A percentile compares a stretch with the other conserved stretches of the same genome.
These are phyloP conservation scores for Hibiscus syriacus DNA, from an alignment of 345 rosid species.

Conservation along the genomic window DNA sequence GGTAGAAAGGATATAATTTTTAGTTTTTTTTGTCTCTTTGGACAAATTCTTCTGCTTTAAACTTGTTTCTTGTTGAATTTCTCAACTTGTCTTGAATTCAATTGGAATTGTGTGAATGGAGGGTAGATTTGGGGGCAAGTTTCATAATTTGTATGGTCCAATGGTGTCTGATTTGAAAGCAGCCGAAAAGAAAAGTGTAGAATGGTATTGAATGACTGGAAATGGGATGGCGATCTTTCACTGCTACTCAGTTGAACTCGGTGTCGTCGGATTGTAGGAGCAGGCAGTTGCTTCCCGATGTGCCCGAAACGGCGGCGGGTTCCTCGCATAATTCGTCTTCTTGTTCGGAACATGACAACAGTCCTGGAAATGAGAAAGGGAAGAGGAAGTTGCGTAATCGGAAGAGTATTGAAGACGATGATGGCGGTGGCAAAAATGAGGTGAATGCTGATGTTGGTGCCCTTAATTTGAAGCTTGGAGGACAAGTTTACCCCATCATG, in stretches of 20 bases:
- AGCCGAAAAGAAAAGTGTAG: slow-evolving; percentile 36
- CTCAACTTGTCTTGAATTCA: slow-evolving; percentile 8
- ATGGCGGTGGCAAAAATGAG: slow-evolving; percentile 34
- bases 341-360: slow-evolving; percentile 26
- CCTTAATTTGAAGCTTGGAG: slow-evolving; percentile 48
- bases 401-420: slow-evolving; percentile 44
- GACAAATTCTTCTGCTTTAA: slow-evolving; percentile 10
- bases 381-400: slow-evolving; percentile 49
- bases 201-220: slow-evolving; percentile 76
- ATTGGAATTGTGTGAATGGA: slow-evolving; percentile 43
- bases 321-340: slow-evolving; percentile 32
- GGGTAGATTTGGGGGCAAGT: slow-evolving; percentile 41
- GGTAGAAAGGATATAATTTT: background rate
- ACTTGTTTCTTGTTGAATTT: background rate
- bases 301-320: slow-evolving; percentile 22
- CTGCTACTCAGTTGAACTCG: slow-evolving; percentile 43
- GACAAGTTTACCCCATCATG: slow-evolving; percentile 28
- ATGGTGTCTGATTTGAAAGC: slow-evolving; percentile 27
- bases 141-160: slow-evolving; percentile 27
- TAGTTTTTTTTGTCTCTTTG: slow-evolving; percentile 2
- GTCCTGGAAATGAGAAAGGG: slow-evolving; percentile 27
- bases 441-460: slow-evolving; percentile 29
- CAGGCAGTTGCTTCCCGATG: slow-evolving; percentile 41
- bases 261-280: slow-evolving; percentile 32
- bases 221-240: slow-evolving; percentile 71